phyloP scores from a whole-genome alignment of 805 yeast species.

The Jamesozyma spencerorum region DNA sequence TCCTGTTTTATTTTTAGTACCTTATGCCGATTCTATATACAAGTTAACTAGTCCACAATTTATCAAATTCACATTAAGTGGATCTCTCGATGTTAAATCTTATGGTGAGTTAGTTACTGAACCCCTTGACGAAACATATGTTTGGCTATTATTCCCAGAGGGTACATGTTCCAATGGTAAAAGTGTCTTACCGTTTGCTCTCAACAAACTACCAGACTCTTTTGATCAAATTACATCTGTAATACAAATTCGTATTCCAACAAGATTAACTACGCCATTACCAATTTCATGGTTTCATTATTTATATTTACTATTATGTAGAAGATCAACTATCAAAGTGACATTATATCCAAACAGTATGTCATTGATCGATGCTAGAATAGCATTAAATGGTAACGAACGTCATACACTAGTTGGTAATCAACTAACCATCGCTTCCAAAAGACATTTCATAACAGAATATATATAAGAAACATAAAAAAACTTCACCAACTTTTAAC shows the following conservation, averaged over 20 bases:
- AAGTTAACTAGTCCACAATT: conserved; percentile 13
- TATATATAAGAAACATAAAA: too few species aligned
- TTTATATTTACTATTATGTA: too few species aligned
- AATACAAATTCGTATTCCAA: conserved; percentile 7
- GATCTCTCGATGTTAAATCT: conserved; percentile 14
- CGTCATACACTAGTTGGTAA: conserved; percentile 41
- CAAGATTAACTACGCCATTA: conserved; percentile 27
- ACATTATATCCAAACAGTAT: too few species aligned
- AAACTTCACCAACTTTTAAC: neutral
- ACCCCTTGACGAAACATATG: conserved; percentile 18
- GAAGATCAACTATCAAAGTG: too few species aligned
- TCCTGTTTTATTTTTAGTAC: conserved; percentile 14
- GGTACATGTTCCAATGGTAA: conserved; percentile 84
- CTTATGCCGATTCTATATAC: conserved; percentile 11
- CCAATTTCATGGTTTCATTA: neutral
- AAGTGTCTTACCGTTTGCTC: conserved; percentile 52
- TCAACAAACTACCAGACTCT: conserved; percentile 19
- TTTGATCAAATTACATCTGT: conserved; percentile 1
- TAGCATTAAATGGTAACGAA: conserved; percentile 36
- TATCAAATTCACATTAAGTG: conserved; percentile 16
- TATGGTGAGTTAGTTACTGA: conserved; percentile 11
- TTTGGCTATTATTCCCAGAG: conserved; percentile 56
- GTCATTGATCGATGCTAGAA: conserved; percentile 12
- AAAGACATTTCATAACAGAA: conserved; percentile 33
- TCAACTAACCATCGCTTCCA: conserved; percentile 35